Evolutionary conservation across 768 basidiomycete genomes (phyloP), one percentile per base, ranked within the genome.

Genomic region (Psilocybe cubensis): DNA sequence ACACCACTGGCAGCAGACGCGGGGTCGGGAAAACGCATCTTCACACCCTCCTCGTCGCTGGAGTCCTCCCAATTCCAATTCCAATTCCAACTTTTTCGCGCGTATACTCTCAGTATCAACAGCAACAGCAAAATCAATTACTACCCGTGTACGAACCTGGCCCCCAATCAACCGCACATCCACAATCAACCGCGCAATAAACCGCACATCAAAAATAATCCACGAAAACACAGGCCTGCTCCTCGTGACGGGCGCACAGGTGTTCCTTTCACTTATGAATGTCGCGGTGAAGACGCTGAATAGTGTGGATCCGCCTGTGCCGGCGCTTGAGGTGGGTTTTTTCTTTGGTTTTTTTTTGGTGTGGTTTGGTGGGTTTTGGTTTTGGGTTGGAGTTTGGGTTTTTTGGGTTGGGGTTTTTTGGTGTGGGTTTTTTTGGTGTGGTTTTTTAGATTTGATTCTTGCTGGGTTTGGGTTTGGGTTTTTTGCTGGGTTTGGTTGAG

Each of bases 211-310:
- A n/a, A n/a, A n/a, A n/a, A n/a, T n/a, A n/a, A n/a, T n/a, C n/a
- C n/a, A n/a, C n/a, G n/a, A n/a, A n/a, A 89, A 91, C 70, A 68
- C 74, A 3, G 89, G 89, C 8, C 70, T 92, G 50, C 68, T 88
- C 29, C 75, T 89, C 17, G 79, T 91, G 17, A 79, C 78, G 4
- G 71, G 72, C 2, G 68, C 86, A 9, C 85, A 89, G 65, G 72
- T 84, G 12, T 86, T 86, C 70, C 80, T 87, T 35, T 77, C 85
- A 6, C 67, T 80, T 25, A 86, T 88, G 78, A 85, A 84, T 49
- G 73, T 86, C 3, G 72, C 80, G 4, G 88, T 91, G 42, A 90
- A 91, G 71, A 76, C 75, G 58, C 70, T 91, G 57, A 82, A 85
- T 56, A 72, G 69, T 18, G 71, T 87, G 4, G 83, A 86, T 58